Evolutionary conservation across 495 filamentous ascomycete species (phyloP), one percentile per base, ranked within the genome.

Genomic region (Xylaria longipes): DNA sequence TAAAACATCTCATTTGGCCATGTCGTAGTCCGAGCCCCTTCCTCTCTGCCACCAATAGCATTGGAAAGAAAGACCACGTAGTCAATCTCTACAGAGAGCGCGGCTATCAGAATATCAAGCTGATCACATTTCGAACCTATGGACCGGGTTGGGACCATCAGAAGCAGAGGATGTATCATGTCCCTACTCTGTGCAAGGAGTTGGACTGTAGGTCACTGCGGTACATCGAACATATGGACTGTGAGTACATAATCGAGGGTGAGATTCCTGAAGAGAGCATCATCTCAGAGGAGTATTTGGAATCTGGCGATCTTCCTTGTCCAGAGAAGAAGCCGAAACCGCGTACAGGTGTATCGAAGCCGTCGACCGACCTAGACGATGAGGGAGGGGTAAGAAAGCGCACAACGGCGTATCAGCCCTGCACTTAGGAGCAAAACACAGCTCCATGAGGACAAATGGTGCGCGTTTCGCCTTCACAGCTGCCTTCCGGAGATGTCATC

Each of bases 401-500:
- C 52, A 3, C 54, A 58, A 20, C 14, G 27, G 54, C 12, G 11
- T 58, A 2, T 11, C 33, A 8, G 14, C 8, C 2, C 20, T 15
- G 14, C 9, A 2, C 9, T 60, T 60, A 60, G 33, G 15, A 5
- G 8, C 31, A 22, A 22, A n/a, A 11, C 7, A 22, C 31, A 2
- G 17, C 56, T 22, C 56, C 11, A 22, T 6, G 2, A 2, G 20
- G 56, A 60, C 3, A 5, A 37, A 60, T 37, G 17, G 11, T 22
- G 31, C 31, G 31, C 8, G 4, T 22, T 33, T 58, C 15, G 29
- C 17, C 35, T 57, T 33, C 14, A 35, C 2, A 35, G 12, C 50
- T 50, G 3, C 22, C 29, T 20, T 46, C 68, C 46, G 20, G 20
- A 74, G 74, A 20, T 68, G 64, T 25, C 22, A 41, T 48, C 29